Evolutionary conservation across 2,329 filamentous ascomycete genomes (phyloP), one percentile per base, ranked within the genome.

Genomic region (Colletotrichum incanum): DNA sequence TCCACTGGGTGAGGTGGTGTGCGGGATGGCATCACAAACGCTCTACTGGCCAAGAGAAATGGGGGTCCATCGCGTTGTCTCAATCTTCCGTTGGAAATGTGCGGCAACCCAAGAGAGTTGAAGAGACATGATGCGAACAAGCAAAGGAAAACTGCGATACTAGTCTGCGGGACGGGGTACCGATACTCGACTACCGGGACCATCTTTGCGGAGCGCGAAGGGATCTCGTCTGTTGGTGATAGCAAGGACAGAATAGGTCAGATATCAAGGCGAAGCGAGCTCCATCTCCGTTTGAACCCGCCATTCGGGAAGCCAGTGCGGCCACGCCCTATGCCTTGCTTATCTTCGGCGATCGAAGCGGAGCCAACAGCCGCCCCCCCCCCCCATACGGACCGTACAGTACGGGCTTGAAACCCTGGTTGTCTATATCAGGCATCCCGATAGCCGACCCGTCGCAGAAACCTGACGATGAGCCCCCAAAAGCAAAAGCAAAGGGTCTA

Each of bases 21-120:
- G 55, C 12, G 49, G 63, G 41, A 61, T 49, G 55, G 49, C 65
- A 39, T 61, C 28, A 63, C 69, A 72, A 72, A 72, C 69, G 59
- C 41, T 34, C n/a, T 54, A 43, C 62, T 28, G 18, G 12, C 26
- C 55, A 39, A 31, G 18, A 54, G 28, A 43, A 18, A n/a, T 11
- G 41, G 41, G 11, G 18, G 39, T 12, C 5, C 2, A 26, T 39
- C 7, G 12, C 4, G n/a, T n/a, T 63, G 7, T 37, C 41, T 23
- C 16, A 16, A 1, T 45, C 9, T 62, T 52, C 65, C 31, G 26
- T 16, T 7, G n/a, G 50, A 14, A 65, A 50, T n/a, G 3, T 28
- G 43, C 63, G 65, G 65, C 50, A 39, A 58, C 39, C 37, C 9
- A 34, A 59, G 20, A 18, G 28, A 11, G 7, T 20, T n/a, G 18